Percentiles rank a stretch among this genome's conserved stretches.
Evolutionary conservation across 768 basidiomycete genomes (phyloP).

Genomic region (Crepidotus variabilis): DNA sequence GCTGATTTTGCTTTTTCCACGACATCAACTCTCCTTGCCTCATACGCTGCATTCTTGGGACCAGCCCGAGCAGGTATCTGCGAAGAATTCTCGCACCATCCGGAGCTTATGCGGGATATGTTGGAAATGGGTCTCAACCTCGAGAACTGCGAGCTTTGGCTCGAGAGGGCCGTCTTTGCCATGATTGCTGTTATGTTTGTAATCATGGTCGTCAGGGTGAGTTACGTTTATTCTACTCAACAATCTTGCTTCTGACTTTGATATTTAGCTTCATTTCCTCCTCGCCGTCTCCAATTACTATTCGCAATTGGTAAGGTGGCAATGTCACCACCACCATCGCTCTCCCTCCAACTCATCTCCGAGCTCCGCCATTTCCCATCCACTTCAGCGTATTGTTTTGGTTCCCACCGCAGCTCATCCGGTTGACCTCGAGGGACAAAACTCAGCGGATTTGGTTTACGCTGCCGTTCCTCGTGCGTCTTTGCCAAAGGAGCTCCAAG

Average conservation of each 20-base stretch:
- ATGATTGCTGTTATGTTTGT: conserved; percentile 57
- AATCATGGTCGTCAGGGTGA: conserved; percentile 62
- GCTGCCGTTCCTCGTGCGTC: conserved; percentile 62
- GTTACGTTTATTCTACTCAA: conserved; percentile 19
- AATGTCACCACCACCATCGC: conserved; percentile 11
- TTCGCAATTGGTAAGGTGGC: conserved; percentile 46
- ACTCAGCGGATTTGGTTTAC: conserved; percentile 49
- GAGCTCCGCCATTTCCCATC: conserved; percentile 15
- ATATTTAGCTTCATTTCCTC: conserved; percentile 66
- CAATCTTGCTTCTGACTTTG: conserved; percentile 1
- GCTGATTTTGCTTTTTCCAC: conserved; percentile 74
- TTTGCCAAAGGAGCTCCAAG: conserved; percentile 50
- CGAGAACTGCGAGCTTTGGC: conserved; percentile 81
- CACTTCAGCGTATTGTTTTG: conserved; percentile 61
- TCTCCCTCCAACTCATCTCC: conserved; percentile 8
- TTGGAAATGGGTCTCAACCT: conserved; percentile 69
- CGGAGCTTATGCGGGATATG: conserved; percentile 69
- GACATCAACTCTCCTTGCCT: conserved; percentile 50
- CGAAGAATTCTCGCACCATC: conserved; percentile 72
- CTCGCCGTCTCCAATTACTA: conserved; percentile 69
- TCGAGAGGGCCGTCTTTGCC: conserved; percentile 61
- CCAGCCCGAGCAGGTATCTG: conserved; percentile 59
- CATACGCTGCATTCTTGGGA: conserved; percentile 55
- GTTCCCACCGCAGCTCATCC: conserved; percentile 35
- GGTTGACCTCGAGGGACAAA: conserved; percentile 13